Conservation (phyloP, 768 basidiomycete genomes). For the Porphyrellus cyaneotinctus region DNA sequence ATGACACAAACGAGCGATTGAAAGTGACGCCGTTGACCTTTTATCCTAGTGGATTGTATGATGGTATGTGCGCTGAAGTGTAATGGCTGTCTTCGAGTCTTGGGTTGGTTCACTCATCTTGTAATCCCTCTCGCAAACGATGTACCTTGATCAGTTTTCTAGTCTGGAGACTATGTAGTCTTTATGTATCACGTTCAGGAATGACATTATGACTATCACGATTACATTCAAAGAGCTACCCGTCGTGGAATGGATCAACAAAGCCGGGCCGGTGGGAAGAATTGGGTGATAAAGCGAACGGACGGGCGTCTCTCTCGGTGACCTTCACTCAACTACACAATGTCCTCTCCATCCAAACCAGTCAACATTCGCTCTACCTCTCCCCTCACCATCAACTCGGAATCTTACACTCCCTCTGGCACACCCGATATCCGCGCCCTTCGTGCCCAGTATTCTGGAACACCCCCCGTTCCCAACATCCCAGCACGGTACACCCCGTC, state of each 20-base stretch:
- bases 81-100: not conserved
- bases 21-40: not conserved
- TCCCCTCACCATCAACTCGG: conserved; percentile 12
- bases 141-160: not conserved
- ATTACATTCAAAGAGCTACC: too few species aligned
- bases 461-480: conserved; percentile 48
- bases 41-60: not conserved
- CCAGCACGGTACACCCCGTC: conserved; percentile 57
- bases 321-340: conserved; percentile 14
- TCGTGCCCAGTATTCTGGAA: conserved; percentile 62
- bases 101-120: not conserved
- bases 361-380: conserved; percentile 41
- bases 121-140: not conserved
- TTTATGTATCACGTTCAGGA: too few species aligned
- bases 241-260: too few species aligned
- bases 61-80: not conserved
- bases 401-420: conserved; percentile 39
- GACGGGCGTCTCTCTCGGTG: not conserved
- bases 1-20: conserved; percentile 9
- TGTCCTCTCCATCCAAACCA: conserved; percentile 57
- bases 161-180: too few species aligned
- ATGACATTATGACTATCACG: too few species aligned
- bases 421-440: conserved; percentile 63
- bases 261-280: too few species aligned
- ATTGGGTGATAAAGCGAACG: not conserved